Conservation (phyloP, 768 basidiomycete species). For the Suillus sp. region DNA sequence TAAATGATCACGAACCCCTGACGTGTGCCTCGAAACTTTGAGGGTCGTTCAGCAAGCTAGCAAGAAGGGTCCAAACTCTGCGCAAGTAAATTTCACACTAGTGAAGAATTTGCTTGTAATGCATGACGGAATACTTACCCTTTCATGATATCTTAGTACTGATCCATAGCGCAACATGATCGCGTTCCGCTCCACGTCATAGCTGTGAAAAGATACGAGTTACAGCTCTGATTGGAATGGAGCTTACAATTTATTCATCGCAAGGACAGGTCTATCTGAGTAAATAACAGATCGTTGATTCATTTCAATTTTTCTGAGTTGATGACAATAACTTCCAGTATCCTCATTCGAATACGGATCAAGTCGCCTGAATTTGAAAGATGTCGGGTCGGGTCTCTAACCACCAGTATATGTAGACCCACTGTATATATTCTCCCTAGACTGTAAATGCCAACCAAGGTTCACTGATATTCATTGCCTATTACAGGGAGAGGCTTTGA, state of each 20-base stretch:
- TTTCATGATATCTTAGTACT: conserved; percentile 21
- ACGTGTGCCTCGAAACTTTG: conserved; percentile 19
- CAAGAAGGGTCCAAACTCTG: conserved; percentile 15
- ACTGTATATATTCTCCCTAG: conserved; percentile 37
- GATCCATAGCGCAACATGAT: conserved; percentile 24
- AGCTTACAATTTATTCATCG: conserved; percentile 5
- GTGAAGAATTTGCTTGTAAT: conserved; percentile 15
- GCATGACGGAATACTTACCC: conserved; percentile 18
- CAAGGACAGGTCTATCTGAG: conserved; percentile 10
- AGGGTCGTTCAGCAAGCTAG: conserved; percentile 19
- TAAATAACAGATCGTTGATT: conserved; percentile 14
- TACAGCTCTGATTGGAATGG: not conserved
- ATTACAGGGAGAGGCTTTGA: conserved; percentile 31
- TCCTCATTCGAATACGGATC: not conserved
- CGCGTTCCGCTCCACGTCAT: conserved; percentile 28
- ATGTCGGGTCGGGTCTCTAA: too few species aligned
- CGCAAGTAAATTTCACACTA: conserved; percentile 18
- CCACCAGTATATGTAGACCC: conserved; percentile 7
- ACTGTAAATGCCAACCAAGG: conserved; percentile 36
- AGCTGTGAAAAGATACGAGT: conserved; percentile 17
- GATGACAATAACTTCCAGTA: conserved; percentile 10
- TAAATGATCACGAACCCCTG: conserved; percentile 18
- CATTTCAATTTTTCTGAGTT: conserved; percentile 13
- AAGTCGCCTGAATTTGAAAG: not conserved
- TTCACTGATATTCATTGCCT: conserved; percentile 25